A percentile compares a stretch with the other conserved stretches of the same genome.
Evolutionary conservation across 2,329 filamentous ascomycete species (phyloP).

Genomic region (Diaporthe amygdali): DNA sequence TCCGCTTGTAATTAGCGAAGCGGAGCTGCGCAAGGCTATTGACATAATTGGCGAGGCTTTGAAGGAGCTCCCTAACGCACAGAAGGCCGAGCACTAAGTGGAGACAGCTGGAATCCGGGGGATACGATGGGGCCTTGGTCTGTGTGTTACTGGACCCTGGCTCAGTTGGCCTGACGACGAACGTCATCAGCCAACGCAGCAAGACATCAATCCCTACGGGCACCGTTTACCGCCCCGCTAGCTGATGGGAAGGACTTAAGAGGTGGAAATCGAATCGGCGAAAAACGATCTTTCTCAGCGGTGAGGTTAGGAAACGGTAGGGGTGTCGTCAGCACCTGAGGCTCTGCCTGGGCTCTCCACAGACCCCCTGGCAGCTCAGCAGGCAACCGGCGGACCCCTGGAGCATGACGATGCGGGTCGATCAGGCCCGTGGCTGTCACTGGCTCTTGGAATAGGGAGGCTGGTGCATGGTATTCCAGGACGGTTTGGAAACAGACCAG

Average conservation of each 20-base stretch:
- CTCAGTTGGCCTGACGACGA: conserved; percentile 7
- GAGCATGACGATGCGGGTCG: conserved; percentile 12
- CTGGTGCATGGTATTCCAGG: conserved; percentile 1
- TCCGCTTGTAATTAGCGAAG: conserved; percentile 90
- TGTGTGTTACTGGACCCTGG: not conserved
- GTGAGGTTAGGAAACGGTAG: conserved; percentile 19
- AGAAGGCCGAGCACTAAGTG: conserved; percentile 44
- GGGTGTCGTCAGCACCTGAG: conserved; percentile 17
- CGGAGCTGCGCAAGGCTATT: conserved; percentile 79
- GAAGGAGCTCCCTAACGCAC: conserved; percentile 75
- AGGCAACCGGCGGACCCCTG: conserved; percentile 11
- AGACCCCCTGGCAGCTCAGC: not conserved
- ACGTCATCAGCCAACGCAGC: not conserved
- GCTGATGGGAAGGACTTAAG: conserved; percentile 28
- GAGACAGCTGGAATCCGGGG: conserved; percentile 6
- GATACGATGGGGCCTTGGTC: conserved; percentile 9
- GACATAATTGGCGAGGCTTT: conserved; percentile 82
- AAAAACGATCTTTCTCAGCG: conserved; percentile 26
- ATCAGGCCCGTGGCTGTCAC: not conserved
- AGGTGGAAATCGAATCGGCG: conserved; percentile 18
- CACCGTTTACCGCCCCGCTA: conserved; percentile 22
- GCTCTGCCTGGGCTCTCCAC: conserved; percentile 6
- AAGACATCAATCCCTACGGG: conserved; percentile 17
- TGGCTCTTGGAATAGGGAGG: not conserved
- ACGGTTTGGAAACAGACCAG: not conserved